Base-by-base conservation (phyloP, 1,284 basidiomycete species). In the Leccinum fallax region DNA sequence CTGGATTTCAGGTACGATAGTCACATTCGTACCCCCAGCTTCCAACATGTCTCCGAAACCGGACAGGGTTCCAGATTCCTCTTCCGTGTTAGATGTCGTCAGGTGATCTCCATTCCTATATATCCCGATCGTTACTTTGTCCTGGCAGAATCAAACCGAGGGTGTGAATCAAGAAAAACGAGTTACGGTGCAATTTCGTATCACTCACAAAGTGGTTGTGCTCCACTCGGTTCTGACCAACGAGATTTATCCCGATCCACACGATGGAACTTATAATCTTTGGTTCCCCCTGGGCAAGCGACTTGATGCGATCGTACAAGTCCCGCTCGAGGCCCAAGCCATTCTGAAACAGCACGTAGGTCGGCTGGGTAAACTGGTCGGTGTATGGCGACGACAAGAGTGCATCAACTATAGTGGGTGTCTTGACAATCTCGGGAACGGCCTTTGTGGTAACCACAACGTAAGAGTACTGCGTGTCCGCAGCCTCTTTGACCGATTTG, bases 271-370 rank as follows among this genome's bases (percentile, higher is more conserved):
- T 82, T 56, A 88, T 77, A 38, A 88, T 85, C 34, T 72, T 79
- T 1, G 85, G 85, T 61, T 79, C 74, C 15, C 74, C 77, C 40
- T 79, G 76, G 1, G 69, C 68, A 5, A 84, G 71, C 9, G 73
- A 67, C 61, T 82, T 81, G 10, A 88, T 70, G 0, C 82, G 79
- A 4, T 81, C 67, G 67, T 89, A 87, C 32, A 92, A 76, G 61
- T 91, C 89, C 30, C 77, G 77, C 70, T 94, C 92, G 24, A 92
- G 85, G 32, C 85, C 87, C 5, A 94, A 77, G 2, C 92, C 92
- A 71, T 94, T 94, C 76, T 93, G 90, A 52, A 94, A 74, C 15
- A 93, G 71, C 2, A 90, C 85, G 66, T 89, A 90, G 2, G 82
- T 83, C 0, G 85, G 86, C 65, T 87, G 85, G 2, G 76, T 65